Base-by-base conservation (phyloP, 352 stramenopile genomes). In the Phytophthora crassamura region DNA sequence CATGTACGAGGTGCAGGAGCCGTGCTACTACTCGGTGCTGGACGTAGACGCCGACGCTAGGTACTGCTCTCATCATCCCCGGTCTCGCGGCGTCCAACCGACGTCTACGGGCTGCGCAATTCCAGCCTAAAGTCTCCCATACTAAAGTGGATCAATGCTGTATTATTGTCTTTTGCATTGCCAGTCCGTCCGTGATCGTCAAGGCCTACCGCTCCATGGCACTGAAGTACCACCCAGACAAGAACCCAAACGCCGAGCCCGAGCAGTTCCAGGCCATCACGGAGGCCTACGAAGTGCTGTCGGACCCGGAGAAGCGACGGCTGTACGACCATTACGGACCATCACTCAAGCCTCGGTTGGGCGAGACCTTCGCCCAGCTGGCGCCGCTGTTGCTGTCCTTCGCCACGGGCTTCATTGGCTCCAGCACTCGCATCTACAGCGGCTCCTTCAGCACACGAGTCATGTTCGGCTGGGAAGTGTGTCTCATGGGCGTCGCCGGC, bases 221-320 rank as follows among this genome's bases (percentile, higher is more conserved):
- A 59, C 82, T 98, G 32, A 90, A 97, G 75, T 90, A 97, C n/a
- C 96, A 99, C 58, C 97, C 97, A 3, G 97, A 99, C 77, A 98
- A 98, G 78, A 99, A 98, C 73, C 91, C 86, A 11, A 86, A 85
- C 39, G 90, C 87, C 2, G 77, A 90, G 40, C 85, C 89, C 0
- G 85, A 97, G 65, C 81, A 97, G 51, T 99, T 99, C 71, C 84
- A 93, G 60, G 69, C 78, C 4, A 89, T 93, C 40, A 88, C 74
- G 8, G 71, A 91, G 71, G 86, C 86, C 5, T 94, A 94, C 52
- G 74, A 91, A 46, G 80, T 94, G 50, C 72, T 94, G 6, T 87
- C 84, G 30, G 79, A 92, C 51, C 78, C 77, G n/a, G 79, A 91
- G 40, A 90, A 89, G 69, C 80, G 86, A 14, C 70, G 75, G 30